phyloP scores from a whole-genome alignment of 1,284 basidiomycete species.

The Austroboletus novae-zelandiae region DNA sequence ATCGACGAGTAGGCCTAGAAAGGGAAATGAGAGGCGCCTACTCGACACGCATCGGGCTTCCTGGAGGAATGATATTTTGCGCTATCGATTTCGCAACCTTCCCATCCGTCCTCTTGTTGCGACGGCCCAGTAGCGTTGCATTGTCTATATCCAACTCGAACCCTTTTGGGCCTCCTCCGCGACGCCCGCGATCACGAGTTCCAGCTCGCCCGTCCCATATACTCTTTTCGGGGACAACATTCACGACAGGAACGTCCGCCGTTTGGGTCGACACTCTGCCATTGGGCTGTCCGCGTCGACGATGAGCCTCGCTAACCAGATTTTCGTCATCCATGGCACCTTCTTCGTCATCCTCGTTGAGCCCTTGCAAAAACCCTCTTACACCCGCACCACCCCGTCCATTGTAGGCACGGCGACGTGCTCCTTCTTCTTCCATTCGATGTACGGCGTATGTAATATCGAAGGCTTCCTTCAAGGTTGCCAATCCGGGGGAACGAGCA shows the following conservation, averaged over 20 bases:
- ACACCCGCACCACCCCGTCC: conserved; percentile 76
- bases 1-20: not conserved
- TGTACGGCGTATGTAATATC: conserved; percentile 99
- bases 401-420: conserved; percentile 77
- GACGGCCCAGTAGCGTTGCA: conserved; percentile 79
- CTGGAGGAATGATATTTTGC: conserved; percentile 32
- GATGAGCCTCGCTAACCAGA: conserved; percentile 45
- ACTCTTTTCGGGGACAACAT: conserved; percentile 31
- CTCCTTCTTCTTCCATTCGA: conserved; percentile 98
- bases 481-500: conserved; percentile 88
- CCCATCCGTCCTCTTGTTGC: conserved; percentile 45
- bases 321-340: conserved; percentile 45
- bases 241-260: conserved; percentile 27
- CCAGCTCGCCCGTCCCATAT: conserved; percentile 70
- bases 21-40: conserved; percentile 1
- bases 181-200: conserved; percentile 58
- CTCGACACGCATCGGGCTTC: conserved; percentile 40
- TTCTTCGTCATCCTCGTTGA: conserved; percentile 91
- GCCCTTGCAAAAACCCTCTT: conserved; percentile 76
- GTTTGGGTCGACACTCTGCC: conserved; percentile 34
- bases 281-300: conserved; percentile 45
- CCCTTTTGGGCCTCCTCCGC: conserved; percentile 31
- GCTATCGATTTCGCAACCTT: conserved; percentile 39
- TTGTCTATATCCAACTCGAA: conserved; percentile 86
- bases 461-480: conserved; percentile 95